A percentile compares a stretch with the other conserved stretches of the same genome.
phyloP scores from a whole-genome alignment of 768 basidiomycete genomes.

The Russula foetens region DNA sequence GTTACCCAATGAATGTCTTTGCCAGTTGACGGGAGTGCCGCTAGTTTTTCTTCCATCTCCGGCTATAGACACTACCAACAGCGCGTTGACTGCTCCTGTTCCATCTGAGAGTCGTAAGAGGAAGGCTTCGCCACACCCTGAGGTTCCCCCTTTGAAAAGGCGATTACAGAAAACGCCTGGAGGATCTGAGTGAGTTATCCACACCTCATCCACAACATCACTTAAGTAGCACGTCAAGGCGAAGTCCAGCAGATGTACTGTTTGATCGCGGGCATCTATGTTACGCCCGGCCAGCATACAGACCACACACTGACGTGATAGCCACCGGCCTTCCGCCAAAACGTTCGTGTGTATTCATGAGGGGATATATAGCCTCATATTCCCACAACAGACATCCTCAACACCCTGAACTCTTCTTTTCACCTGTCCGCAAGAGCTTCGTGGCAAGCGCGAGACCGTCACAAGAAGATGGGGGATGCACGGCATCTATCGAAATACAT shows the following conservation, averaged over 20 bases:
- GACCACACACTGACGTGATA: slow-evolving; percentile 43
- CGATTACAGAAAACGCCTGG: neutral
- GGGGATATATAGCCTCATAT: neutral
- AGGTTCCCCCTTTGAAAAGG: slow-evolving; percentile 1
- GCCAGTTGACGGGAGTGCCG: slow-evolving; percentile 74
- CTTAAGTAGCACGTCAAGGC: slow-evolving; percentile 24
- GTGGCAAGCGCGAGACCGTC: slow-evolving; percentile 34
- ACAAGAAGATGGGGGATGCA: slow-evolving; percentile 39
- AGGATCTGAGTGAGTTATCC: neutral
- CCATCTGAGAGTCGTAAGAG: slow-evolving; percentile 6
- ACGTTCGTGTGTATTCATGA: slow-evolving; percentile 38
- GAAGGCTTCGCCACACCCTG: slow-evolving; percentile 6
- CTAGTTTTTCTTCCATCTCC: slow-evolving; percentile 39
- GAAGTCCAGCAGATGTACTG: slow-evolving; percentile 42
- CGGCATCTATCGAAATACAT: slow-evolving; percentile 74
- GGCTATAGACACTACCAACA: neutral
- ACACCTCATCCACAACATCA: neutral
- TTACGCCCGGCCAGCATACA: slow-evolving; percentile 51
- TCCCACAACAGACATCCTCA: slow-evolving; percentile 51
- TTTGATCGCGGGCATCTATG: slow-evolving; percentile 54
- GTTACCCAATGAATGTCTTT: slow-evolving; percentile 76
- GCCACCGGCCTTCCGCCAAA: slow-evolving; percentile 57
- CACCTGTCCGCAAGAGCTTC: slow-evolving; percentile 25
- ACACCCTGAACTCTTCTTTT: slow-evolving; percentile 43
- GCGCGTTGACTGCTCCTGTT: neutral